Evolutionary conservation across 2,329 filamentous ascomycete genomes (phyloP), one percentile per base, ranked within the genome.

Genomic region (Colletotrichum sp.): DNA sequence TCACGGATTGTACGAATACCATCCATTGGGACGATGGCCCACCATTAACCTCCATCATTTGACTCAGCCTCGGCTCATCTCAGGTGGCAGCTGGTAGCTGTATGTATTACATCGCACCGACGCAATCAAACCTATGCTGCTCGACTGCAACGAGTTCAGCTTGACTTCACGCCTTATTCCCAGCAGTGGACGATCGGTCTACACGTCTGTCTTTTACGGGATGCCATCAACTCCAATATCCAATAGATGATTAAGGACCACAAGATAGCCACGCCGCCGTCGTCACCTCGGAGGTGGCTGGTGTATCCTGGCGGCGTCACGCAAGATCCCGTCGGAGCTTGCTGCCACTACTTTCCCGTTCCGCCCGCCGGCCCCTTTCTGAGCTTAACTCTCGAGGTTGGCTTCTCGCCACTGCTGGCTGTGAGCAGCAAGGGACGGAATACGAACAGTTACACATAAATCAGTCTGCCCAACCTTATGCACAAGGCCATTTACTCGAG

Each of bases 21-120:
- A n/a, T 61, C 39, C 34, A 32, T 18, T 30, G 9, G 15, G 26
- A n/a, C 18, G 10, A 34, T 13, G 28, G 26, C 7, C 26, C 30
- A 26, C 12, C 34, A 13, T 9, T 18, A 30, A 39, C 26, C 52
- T 60, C 30, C 57, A 57, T 72, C 21, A 59, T 39, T 64, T 28
- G 69, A 43, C 67, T 75, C 69, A 57, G 73, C 73, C 73, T 75
- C 73, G 34, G 57, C 55, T 55, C 69, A 36, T 48, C 39, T 10
- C 6, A 67, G 24, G 59, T 15, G 21, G 21, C 55, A 26, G 43
- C 30, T 65, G 9, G 61, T 64, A 48, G 28, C 36, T n/a, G 34
- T 8, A 39, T 13, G 34, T 8, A 39, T 24, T n/a, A 63, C 59
- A 15, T 39, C 39, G 39, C 63, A 32, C 21, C 68, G 36, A 55